Evolutionary conservation across 441 rosid species (phyloP), one percentile per base, ranked within the genome.

Genomic region (Flueggea neowawraea): DNA sequence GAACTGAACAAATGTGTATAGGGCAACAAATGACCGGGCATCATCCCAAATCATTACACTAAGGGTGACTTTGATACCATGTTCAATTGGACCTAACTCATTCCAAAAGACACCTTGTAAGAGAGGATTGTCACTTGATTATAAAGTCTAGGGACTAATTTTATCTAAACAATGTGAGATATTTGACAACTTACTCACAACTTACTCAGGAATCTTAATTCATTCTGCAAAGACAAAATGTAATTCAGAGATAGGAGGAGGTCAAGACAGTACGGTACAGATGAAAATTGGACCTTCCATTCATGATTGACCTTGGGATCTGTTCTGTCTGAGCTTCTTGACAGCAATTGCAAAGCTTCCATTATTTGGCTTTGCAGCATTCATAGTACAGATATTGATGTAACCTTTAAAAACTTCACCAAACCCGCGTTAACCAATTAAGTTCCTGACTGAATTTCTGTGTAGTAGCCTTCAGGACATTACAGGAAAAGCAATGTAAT

Each of bases 321-420:
- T 71, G 55, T 17, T 66, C 12, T 68, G 64, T 58, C 70, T 44
- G 50, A 73, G 74, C 16, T 33, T 76, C 79, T 76, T 76, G 65
- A 76, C 72, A 52, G 80, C 81, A 16, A 76, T 44, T 14, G 75
- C 69, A 31, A 4, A 4, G 22, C 73, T n/a, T n/a, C n/a, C 39
- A 33, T 58, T 55, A 41, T 22, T 50, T 6, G 52, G 60, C 57
- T 61, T 76, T 54, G 71, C 69, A 0, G 68, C 61, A 2, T 39
- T 63, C 69, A 69, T 63, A 13, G 57, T 66, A 36, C 65, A 13
- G 31, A 32, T 45, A 61, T 74, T 64, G 51, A 79, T 66, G 50
- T 65, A 73, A 11, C 81, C 84, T 50, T 57, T 60, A 52, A 65
- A 76, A 15, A 79, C 71, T 50, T 66, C 74, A 10, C 80, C 80